Base-by-base conservation (phyloP, 306 rosid genomes). In the Sechiopsis laciniata region DNA sequence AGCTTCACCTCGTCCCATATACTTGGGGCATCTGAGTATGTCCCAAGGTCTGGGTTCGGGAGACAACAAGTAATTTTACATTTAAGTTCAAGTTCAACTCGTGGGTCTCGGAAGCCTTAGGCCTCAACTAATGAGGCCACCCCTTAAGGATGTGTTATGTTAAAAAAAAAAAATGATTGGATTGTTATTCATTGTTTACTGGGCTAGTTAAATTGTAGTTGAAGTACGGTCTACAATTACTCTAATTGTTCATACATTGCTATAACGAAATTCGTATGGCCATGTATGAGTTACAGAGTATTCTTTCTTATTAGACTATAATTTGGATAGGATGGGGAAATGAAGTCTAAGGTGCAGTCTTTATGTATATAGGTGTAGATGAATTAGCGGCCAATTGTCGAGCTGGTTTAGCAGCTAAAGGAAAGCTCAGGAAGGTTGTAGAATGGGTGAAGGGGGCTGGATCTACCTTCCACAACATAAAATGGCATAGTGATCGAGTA, bases 381-480 rank as follows among this genome's bases (percentile, higher is more conserved):
- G 95, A 88, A 67, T 71, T 88, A 79, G 66, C 79, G 69, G 64
- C 80, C 17, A 89, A 83, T 75, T 90, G 87, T 72, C 81, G 84
- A 65, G 73, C 79, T 64, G 98, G 96, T 79, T 64, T 73, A 68
- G 77, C 63, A 17, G 66, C 83, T 0, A 87, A 88, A 79, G 88
- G 82, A 51, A 90, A 88, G 85, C 88, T 92, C 22, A 79, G 76
- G 66, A 88, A 82, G 83, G 90, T 92, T 32, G 75, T 87, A 37
- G 80, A 78, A 55, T 92, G 98, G 98, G 88, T 83, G 83, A 88
- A 82, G 77, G 81, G 74, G 78, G 68, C 84, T 73, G 80, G 80
- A 42, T 82, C 82, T 67, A 22, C 78, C 67, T 32, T 84, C 54
- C 80, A 74, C 76, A 79, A 78, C 75, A 76, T 76, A 60, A 81